Evolutionary conservation across 2,329 filamentous ascomycete species (phyloP), one percentile per base, ranked within the genome.

Genomic region (Pseudogymnoascus destructans): DNA sequence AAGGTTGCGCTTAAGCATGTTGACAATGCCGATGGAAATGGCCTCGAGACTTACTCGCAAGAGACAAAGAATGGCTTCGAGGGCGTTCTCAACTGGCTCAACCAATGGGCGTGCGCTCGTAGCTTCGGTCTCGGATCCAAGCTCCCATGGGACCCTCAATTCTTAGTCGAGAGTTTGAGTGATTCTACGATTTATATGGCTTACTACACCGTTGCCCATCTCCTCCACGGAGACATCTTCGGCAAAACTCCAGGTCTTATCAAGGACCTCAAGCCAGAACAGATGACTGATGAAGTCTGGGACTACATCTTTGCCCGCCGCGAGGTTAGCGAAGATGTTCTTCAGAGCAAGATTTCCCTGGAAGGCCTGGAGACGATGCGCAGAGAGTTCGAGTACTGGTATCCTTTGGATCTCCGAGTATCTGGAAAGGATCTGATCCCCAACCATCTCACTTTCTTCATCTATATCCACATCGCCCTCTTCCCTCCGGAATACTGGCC

Each of bases 231-330:
- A 57, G 93, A 97, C 66, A 83, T 93, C 61, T 97, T 89, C 64
- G 93, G 93, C 57, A 82, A 83, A 65, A 79, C 81, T 49, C 78
- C 80, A 64, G 90, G 89, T 63, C 68, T 79, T 32, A 77, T 46
- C 9, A 66, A 84, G 57, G 81, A 85, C 62, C 79, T 97, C 64
- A 80, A 78, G 42, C 76, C 89, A 1, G 88, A 93, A 59, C 89
- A 96, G 72, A 91, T 97, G 86, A 89, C 80, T 7, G 91, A 96
- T 64, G 89, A 95, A 66, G 88, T 95, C 52, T 98, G 91, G 90
- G 92, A 98, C 73, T 96, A 95, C 70, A 75, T 97, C 64, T 96
- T 97, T 75, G 85, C 82, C 69, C 83, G 89, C 59, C 81, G 83
- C 15, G 84, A 89, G 55, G 72, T 85, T 58, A 79, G 77, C 61